These are phyloP conservation scores for Candida incommunis DNA, from an alignment of 805 yeast genomes.

Conservation along the genomic window DNA sequence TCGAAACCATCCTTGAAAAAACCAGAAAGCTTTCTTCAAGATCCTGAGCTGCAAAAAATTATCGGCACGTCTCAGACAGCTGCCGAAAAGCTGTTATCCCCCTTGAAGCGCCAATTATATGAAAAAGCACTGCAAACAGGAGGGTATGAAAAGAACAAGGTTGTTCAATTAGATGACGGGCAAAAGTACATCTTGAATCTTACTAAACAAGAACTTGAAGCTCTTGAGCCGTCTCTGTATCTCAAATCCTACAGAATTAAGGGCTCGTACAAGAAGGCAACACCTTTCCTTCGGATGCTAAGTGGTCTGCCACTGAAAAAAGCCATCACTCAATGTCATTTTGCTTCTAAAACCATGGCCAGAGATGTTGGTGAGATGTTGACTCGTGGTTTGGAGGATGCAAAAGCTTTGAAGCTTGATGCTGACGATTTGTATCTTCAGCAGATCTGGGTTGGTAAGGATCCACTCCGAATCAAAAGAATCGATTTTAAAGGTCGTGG, in stretches of 20 bases:
- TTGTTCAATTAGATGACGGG: constrained; percentile 31
- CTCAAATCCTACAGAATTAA: constrained; percentile 69
- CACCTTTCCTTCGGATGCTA: constrained; percentile 61
- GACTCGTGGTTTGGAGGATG: constrained; percentile 57
- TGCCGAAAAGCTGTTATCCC: constrained; percentile 43
- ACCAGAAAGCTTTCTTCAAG: not conserved
- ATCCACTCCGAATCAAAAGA: constrained; percentile 59
- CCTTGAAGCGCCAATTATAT: constrained; percentile 57
- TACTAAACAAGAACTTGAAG: constrained; percentile 50
- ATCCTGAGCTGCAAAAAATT: not conserved
- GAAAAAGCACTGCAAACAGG: constrained; percentile 52
- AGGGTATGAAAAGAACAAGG: constrained; percentile 50
- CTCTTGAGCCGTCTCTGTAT: constrained; percentile 80
- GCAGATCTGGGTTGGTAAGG: constrained; percentile 86
- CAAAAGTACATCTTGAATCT: constrained; percentile 42
- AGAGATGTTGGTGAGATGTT: constrained; percentile 66
- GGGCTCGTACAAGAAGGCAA: constrained; percentile 81
- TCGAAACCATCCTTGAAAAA: not conserved
- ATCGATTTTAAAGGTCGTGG: constrained; percentile 84
- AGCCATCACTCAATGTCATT: constrained; percentile 89
- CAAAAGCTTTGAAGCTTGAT: constrained; percentile 42
- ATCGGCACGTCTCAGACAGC: constrained; percentile 25
- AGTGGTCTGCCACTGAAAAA: constrained; percentile 54
- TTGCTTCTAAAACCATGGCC: constrained; percentile 65
- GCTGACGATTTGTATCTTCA: constrained; percentile 54